Conservation (phyloP, 257 asterid genomes). For the Solanum commersonii region DNA sequence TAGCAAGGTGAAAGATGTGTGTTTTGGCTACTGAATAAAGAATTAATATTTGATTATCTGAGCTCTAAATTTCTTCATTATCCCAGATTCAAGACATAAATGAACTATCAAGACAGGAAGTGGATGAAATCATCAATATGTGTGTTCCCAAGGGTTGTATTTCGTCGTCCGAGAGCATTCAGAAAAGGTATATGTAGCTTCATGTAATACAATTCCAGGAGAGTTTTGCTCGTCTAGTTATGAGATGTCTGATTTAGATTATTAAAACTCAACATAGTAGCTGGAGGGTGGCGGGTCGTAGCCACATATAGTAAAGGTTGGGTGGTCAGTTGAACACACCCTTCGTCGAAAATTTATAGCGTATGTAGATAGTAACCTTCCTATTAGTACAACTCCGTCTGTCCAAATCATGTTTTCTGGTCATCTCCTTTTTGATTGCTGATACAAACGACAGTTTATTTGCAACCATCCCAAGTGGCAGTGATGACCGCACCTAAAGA, state of each 20-base stretch:
- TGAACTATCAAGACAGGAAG: slow-evolving; percentile 93
- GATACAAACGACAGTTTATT: background rate
- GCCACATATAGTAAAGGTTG: background rate
- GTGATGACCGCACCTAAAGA: background rate
- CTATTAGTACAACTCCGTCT: background rate
- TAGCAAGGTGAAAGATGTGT: slow-evolving; percentile 46
- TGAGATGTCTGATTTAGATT: background rate
- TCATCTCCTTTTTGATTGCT: background rate
- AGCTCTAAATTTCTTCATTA: background rate
- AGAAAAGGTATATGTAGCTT: slow-evolving; percentile 45
- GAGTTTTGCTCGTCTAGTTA: background rate
- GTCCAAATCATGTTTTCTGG: background rate
- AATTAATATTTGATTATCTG: background rate
- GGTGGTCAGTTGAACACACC: background rate
- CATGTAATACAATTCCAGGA: background rate
- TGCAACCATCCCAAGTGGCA: background rate
- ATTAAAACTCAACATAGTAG: background rate
- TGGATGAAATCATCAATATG: slow-evolving; percentile 68
- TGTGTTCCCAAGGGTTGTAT: slow-evolving; percentile 46
- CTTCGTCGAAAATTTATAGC: background rate
- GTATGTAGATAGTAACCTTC: background rate
- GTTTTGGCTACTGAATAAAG: background rate
- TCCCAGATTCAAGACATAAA: slow-evolving; percentile 83
- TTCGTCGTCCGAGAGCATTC: slow-evolving; percentile 66
- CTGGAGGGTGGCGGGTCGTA: background rate